phyloP scores from a whole-genome alignment of 768 basidiomycete species.

The Lactifluus subvellereus region DNA sequence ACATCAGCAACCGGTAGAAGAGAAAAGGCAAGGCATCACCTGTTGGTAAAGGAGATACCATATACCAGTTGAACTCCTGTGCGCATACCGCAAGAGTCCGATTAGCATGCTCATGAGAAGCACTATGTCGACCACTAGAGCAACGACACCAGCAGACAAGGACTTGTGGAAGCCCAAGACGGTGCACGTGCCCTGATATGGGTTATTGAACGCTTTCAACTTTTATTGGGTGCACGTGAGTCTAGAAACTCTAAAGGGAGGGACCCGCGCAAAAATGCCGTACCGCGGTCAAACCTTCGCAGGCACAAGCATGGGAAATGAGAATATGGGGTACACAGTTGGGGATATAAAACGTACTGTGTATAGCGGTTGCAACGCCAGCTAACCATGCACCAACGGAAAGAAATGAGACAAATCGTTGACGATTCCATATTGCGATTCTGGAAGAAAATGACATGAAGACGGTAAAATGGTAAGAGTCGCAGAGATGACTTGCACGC shows the following conservation, averaged over 20 bases:
- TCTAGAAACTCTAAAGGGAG: neutral
- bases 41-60: slow-evolving; percentile 7
- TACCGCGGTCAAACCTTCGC: neutral
- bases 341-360: neutral
- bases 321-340: neutral
- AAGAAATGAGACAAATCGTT: neutral
- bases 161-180: neutral
- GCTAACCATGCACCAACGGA: neutral
- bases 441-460: neutral
- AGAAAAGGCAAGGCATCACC: neutral
- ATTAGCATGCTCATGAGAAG: neutral
- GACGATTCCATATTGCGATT: neutral
- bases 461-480: neutral
- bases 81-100: neutral
- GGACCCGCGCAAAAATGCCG: neutral
- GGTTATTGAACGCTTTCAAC: neutral
- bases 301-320: neutral
- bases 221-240: neutral
- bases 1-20: neutral
- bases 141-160: neutral
- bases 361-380: neutral
- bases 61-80: neutral
- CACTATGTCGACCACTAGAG: neutral
- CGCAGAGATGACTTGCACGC: neutral
- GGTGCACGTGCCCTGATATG: neutral